A percentile compares a stretch with the other conserved stretches of the same genome.
These are phyloP conservation scores for Coemansia sp. DNA, from an alignment of 192 early-diverging fungal species.

Conservation along the genomic window DNA sequence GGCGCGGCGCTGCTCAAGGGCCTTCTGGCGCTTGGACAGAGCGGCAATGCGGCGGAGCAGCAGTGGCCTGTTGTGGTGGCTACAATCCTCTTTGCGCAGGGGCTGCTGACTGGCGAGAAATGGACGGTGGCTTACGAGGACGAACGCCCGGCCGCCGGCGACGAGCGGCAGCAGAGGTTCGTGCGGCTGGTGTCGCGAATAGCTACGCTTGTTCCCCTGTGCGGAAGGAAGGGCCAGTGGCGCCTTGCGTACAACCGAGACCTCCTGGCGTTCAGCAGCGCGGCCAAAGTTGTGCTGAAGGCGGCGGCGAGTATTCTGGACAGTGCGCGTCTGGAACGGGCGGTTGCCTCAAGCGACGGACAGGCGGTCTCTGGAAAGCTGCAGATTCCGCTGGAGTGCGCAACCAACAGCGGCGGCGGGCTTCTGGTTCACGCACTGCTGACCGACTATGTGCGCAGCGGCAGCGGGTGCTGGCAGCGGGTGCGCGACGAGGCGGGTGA, in stretches of 20 bases:
- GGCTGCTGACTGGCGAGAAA: constrained; percentile 31
- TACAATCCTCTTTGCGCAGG: constrained; percentile 34
- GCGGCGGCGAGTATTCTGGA: constrained; percentile 21
- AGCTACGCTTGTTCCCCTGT: constrained; percentile 41
- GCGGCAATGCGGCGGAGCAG: neutral
- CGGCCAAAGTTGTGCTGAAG: constrained; percentile 57
- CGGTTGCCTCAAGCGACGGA: neutral
- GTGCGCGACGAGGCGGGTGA: constrained; percentile 15
- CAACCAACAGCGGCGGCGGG: constrained; percentile 24
- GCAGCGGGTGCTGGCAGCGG: constrained; percentile 30
- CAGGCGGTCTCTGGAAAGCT: constrained; percentile 15
- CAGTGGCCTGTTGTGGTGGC: constrained; percentile 39
- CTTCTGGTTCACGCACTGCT: constrained; percentile 43
- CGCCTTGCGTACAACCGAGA: constrained; percentile 65
- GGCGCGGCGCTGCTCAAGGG: constrained; percentile 24
- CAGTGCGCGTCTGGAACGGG: constrained; percentile 14
- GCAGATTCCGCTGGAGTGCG: constrained; percentile 33
- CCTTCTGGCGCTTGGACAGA: constrained; percentile 25
- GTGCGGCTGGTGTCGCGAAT: constrained; percentile 31
- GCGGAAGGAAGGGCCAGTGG: constrained; percentile 37
- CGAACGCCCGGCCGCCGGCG: constrained; percentile 14
- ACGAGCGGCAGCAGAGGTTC: constrained; percentile 18
- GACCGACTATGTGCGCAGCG: constrained; percentile 16
- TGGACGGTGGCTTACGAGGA: constrained; percentile 54
- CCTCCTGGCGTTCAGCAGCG: constrained; percentile 71